These are phyloP conservation scores for Canna indica DNA, from an alignment of 176 grass and related monocot species.

Conservation along the genomic window DNA sequence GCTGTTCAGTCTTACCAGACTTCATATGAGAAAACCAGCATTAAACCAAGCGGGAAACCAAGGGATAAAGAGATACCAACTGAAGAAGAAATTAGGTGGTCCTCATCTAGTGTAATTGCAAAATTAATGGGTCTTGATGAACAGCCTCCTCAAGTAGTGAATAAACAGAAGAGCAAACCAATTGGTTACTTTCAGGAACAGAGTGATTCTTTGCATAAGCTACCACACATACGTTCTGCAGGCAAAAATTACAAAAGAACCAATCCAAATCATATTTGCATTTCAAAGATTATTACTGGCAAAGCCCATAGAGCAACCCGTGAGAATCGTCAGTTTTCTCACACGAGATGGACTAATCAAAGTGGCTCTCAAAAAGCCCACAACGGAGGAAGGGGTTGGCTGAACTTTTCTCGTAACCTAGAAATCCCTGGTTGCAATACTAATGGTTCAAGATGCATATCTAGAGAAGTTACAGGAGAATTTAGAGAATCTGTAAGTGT, in stretches of 20 bases:
- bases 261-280: neutral
- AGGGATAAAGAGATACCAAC: conserved; percentile 4
- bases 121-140: conserved; percentile 70
- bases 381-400: neutral
- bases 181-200: neutral
- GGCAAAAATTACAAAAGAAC: neutral
- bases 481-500: neutral
- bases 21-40: conserved; percentile 2
- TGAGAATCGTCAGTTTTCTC: neutral
- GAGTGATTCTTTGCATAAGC: conserved; percentile 14
- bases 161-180: conserved; percentile 5
- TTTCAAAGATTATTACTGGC: neutral
- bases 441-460: neutral
- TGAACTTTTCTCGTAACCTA: neutral
- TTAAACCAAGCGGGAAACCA: neutral
- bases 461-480: neutral
- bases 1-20: neutral
- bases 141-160: conserved; percentile 26
- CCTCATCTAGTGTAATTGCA: conserved; percentile 60
- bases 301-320: neutral
- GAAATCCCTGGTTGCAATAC: neutral
- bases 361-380: neutral
- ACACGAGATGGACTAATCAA: neutral
- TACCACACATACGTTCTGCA: neutral
- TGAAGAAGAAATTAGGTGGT: conserved; percentile 12